Base-by-base conservation (phyloP, 2,329 filamentous ascomycete genomes). In the Penicillium sp. region DNA sequence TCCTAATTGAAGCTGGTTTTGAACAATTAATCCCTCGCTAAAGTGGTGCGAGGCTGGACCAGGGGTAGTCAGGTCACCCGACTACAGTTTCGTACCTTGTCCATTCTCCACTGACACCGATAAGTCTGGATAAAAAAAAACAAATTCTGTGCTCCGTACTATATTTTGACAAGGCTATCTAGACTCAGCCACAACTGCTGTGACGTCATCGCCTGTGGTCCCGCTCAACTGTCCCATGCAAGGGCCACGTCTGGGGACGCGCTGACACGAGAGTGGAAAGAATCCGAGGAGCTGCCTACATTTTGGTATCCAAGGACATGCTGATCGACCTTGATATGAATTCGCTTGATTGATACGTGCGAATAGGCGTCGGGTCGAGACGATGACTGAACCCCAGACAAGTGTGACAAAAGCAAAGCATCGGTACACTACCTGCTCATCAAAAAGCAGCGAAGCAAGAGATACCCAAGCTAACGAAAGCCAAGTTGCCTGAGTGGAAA, bases 401-500 rank as follows among this genome's bases (percentile, higher is more conserved):
- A 38, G 4, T 37, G 16, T 8, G 3, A 37, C 33, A 52, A 26
- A 25, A 10, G 26, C 16, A 16, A 52, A 37, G 25, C 49, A 52
- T 25, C 28, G 49, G 49, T 52, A 25, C 22, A 25, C 5, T 26
- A 22, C 22, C 3, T 22, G 38, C 19, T 38, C 49, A 3, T 14
- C 5, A 25, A 14, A 25, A 22, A 52, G 19, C 0, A 45, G 22
- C 22, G 26, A 26, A 19, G 14, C 5, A 11, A 45, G 10, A 45
- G 22, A 25, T 22, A 22, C 19, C 19, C 22, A 45, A 45, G 22
- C 42, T 45, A 45, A 45, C 22, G n/a, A 52, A 25, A 19, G 7
- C 7, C 26, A 52, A 40, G 83, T 22, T 89, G 89, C 65, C 80
- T 90, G 0, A 80, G 82, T 6, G 89, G 89, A 49, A 91, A 91